Evolutionary conservation across 2,329 filamentous ascomycete species (phyloP).

Genomic region (Cadophora luteo-olivacea): DNA sequence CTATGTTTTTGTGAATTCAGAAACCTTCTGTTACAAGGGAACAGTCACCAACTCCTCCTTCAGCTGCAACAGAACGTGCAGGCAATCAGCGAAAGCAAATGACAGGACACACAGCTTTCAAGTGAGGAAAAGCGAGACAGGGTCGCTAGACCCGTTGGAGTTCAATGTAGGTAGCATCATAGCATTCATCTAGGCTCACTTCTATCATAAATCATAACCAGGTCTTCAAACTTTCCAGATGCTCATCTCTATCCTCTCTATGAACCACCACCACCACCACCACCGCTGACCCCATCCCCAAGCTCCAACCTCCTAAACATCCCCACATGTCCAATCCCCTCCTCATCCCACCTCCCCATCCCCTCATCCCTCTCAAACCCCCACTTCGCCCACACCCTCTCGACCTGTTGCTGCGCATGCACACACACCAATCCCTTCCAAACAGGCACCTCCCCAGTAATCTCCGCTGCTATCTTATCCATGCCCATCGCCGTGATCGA

Average conservation of each 20-base stretch:
- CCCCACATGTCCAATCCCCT: conserved; percentile 83
- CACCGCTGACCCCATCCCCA: conserved; percentile 3
- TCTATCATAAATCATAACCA: neutral
- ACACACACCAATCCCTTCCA: conserved; percentile 81
- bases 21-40: no score
- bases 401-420: conserved; percentile 76
- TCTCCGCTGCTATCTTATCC: conserved; percentile 51
- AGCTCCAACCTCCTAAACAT: conserved; percentile 70
- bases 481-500: conserved; percentile 51
- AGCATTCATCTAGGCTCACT: neutral
- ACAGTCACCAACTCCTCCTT: no score
- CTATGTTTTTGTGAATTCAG: no score
- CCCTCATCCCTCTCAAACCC: conserved; percentile 77
- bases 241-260: neutral
- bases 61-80: no score
- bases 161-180: no score
- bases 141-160: no score
- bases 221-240: neutral
- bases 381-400: conserved; percentile 69
- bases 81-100: no score
- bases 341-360: conserved; percentile 82
- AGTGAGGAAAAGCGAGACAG: neutral
- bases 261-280: neutral
- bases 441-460: conserved; percentile 53
- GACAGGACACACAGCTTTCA: no score